Percentiles rank a stretch among this genome's conserved stretches.
Evolutionary conservation across 768 basidiomycete species (phyloP).

Genomic region (Lactifluus hygrophoroides): DNA sequence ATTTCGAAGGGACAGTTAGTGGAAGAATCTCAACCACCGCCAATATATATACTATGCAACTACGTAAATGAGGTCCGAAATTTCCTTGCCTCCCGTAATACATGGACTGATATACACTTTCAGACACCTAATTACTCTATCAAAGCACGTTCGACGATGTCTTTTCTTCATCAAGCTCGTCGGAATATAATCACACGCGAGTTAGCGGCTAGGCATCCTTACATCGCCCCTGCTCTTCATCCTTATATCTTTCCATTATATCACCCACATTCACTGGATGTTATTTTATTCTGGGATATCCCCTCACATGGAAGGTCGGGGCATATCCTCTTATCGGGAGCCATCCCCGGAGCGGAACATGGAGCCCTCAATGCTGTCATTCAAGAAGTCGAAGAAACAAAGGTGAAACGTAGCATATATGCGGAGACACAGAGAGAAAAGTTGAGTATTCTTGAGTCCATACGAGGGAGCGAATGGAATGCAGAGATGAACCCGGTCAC

Average conservation of each 20-base stretch:
- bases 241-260: conserved; percentile 71
- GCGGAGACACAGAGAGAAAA: conserved; percentile 81
- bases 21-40: conserved; percentile 20
- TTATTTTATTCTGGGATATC: conserved; percentile 72
- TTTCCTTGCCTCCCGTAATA: not conserved
- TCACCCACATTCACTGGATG: conserved; percentile 61
- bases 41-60: conserved; percentile 21
- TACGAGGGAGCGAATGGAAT: conserved; percentile 70
- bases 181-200: conserved; percentile 34
- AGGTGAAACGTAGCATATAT: conserved; percentile 78
- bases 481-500: conserved; percentile 63
- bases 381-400: conserved; percentile 48
- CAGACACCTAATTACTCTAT: conserved; percentile 18
- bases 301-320: conserved; percentile 53
- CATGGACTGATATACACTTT: not conserved
- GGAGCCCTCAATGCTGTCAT: conserved; percentile 56
- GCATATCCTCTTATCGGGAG: conserved; percentile 46
- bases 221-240: conserved; percentile 47
- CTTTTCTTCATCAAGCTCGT: conserved; percentile 46
- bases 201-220: conserved; percentile 37
- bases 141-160: conserved; percentile 28
- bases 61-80: conserved; percentile 16
- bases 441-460: conserved; percentile 52
- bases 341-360: conserved; percentile 60
- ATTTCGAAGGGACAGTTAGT: conserved; percentile 39